Percentiles rank a stretch among this genome's conserved stretches.
Conservation (phyloP, 345 rosid genomes). For the Arabidopsis suecica region DNA sequence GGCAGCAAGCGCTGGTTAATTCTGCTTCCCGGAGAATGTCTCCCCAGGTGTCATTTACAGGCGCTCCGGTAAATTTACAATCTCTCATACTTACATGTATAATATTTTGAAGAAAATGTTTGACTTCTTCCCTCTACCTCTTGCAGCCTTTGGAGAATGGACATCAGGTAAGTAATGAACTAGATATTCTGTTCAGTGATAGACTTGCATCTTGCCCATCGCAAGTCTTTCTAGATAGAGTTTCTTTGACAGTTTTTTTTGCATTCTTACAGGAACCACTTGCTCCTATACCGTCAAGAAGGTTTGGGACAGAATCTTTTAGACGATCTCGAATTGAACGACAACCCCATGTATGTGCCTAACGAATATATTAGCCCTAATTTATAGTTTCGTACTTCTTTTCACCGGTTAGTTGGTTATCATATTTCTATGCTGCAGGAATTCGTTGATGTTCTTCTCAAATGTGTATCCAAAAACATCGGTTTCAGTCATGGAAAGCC, state of each 20-base stretch:
- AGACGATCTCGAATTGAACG: constrained; percentile 69
- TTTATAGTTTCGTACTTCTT: constrained; percentile 19
- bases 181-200: constrained; percentile 40
- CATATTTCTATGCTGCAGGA: constrained; percentile 57
- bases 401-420: constrained; percentile 42
- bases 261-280: constrained; percentile 57
- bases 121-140: constrained; percentile 24
- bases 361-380: constrained; percentile 9
- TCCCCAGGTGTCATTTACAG: constrained; percentile 56
- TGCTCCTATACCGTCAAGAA: constrained; percentile 54
- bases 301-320: constrained; percentile 60
- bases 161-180: constrained; percentile 61
- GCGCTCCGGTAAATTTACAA: constrained; percentile 51
- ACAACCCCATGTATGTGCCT: constrained; percentile 68
- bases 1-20: constrained; percentile 63
- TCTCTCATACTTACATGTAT: constrained; percentile 15
- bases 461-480: constrained; percentile 63
- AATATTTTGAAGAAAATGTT: constrained; percentile 17
- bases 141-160: constrained; percentile 78
- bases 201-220: constrained; percentile 14
- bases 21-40: constrained; percentile 64
- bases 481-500: constrained; percentile 91
- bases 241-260: constrained; percentile 28
- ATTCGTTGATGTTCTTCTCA: constrained; percentile 69
- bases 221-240: constrained; percentile 20